phyloP scores from a whole-genome alignment of 2,329 filamentous ascomycete genomes.

The Microsporum canis region DNA sequence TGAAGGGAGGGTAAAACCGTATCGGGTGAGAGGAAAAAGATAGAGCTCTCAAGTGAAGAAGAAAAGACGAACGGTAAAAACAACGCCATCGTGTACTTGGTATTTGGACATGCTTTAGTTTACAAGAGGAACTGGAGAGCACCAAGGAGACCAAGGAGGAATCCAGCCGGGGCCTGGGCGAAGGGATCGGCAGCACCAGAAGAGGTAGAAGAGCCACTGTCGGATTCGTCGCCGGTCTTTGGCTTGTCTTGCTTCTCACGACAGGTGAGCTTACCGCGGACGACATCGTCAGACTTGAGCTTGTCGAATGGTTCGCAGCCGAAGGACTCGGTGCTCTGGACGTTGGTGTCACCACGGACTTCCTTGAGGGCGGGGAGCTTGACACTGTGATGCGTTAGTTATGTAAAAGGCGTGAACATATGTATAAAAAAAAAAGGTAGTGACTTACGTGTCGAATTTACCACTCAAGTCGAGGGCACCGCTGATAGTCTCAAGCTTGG shows the following conservation, averaged over 20 bases:
- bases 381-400: slow-evolving; percentile 44
- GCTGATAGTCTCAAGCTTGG: slow-evolving; percentile 54
- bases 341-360: slow-evolving; percentile 61
- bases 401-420: not conserved
- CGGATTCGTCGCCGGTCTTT: slow-evolving; percentile 24
- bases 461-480: slow-evolving; percentile 80
- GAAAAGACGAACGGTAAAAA: not conserved
- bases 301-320: slow-evolving; percentile 41
- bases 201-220: slow-evolving; percentile 20
- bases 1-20: not conserved
- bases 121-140: slow-evolving; percentile 3
- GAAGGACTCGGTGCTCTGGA: slow-evolving; percentile 56
- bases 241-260: slow-evolving; percentile 27
- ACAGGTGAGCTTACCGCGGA: slow-evolving; percentile 41
- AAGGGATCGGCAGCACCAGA: slow-evolving; percentile 21
- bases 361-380: slow-evolving; percentile 54
- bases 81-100: slow-evolving; percentile 3
- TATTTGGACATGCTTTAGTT: slow-evolving; percentile 2
- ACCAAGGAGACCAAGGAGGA: not conserved
- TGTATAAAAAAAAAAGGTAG: no score
- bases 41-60: not conserved
- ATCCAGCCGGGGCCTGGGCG: slow-evolving; percentile 1
- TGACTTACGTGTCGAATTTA: slow-evolving; percentile 61
- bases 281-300: slow-evolving; percentile 32
- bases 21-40: not conserved